phyloP scores from a whole-genome alignment of 768 basidiomycete genomes.

The Guyanaporus albipodus region DNA sequence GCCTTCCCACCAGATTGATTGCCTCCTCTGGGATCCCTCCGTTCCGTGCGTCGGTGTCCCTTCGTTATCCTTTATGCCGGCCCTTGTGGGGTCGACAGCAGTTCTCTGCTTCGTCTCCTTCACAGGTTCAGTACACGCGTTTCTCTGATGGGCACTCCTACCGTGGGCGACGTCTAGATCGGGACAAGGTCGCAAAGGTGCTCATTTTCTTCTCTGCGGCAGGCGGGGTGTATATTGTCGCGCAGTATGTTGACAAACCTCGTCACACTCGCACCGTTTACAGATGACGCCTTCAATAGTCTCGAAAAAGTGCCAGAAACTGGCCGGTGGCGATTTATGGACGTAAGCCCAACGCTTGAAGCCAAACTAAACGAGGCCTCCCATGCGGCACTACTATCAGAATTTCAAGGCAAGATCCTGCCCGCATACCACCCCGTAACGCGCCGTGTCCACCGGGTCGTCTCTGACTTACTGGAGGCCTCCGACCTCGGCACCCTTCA shows the following conservation, averaged over 20 bases:
- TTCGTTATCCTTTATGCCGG: neutral
- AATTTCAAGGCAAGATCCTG: conserved; percentile 55
- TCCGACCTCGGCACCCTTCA: conserved; percentile 65
- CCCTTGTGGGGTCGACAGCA: conserved; percentile 7
- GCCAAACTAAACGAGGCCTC: conserved; percentile 44
- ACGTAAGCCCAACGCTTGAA: conserved; percentile 57
- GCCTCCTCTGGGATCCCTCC: neutral
- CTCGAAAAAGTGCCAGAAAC: conserved; percentile 85
- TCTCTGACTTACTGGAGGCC: conserved; percentile 61
- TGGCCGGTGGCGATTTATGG: conserved; percentile 87
- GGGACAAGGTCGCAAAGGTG: conserved; percentile 11
- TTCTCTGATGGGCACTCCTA: conserved; percentile 18
- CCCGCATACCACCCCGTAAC: conserved; percentile 65
- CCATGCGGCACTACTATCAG: conserved; percentile 41
- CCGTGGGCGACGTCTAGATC: conserved; percentile 4
- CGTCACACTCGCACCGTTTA: neutral
- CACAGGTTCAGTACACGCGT: conserved; percentile 25
- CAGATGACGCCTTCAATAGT: conserved; percentile 35
- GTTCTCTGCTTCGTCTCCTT: conserved; percentile 21
- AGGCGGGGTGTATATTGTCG: conserved; percentile 26
- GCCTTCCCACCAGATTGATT: neutral
- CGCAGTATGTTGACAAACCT: conserved; percentile 22
- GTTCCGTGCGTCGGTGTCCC: neutral
- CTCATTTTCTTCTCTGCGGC: conserved; percentile 15
- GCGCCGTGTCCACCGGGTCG: conserved; percentile 65